Conservation (phyloP, 2,329 filamentous ascomycete genomes). For the Polychaeton citri region DNA sequence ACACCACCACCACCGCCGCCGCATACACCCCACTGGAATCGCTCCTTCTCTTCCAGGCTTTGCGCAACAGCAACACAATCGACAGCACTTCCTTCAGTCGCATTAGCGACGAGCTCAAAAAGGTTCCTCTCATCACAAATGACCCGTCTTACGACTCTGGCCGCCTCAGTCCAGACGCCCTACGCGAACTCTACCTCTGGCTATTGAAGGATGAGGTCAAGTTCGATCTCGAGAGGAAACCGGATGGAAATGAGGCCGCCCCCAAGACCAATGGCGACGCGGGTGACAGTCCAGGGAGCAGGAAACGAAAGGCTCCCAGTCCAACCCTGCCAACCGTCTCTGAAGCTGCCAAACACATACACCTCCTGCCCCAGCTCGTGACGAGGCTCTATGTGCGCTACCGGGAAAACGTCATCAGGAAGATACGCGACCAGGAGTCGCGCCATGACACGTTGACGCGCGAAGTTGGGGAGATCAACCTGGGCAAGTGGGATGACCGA, state of each 20-base stretch:
- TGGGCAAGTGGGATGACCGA: constrained; percentile 39
- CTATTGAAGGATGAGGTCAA: constrained; percentile 62
- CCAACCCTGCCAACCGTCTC: constrained; percentile 51
- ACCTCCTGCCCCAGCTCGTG: constrained; percentile 58
- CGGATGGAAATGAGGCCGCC: constrained; percentile 6
- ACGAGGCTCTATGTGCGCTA: constrained; percentile 65
- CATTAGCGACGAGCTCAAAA: constrained; percentile 62
- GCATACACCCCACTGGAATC: constrained; percentile 76
- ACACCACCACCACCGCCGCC: constrained; percentile 40
- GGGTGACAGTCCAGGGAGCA: constrained; percentile 37
- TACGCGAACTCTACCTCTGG: constrained; percentile 65
- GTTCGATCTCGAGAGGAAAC: constrained; percentile 19
- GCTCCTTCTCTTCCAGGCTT: constrained; percentile 69
- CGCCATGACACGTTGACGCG: constrained; percentile 45
- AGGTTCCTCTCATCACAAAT: constrained; percentile 58
- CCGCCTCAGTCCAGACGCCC: constrained; percentile 62
- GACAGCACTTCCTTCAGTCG: constrained; percentile 52
- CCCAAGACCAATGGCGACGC: constrained; percentile 30
- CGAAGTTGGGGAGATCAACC: constrained; percentile 57
- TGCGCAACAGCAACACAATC: constrained; percentile 50
- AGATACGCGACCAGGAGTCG: constrained; percentile 63
- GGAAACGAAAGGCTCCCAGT: constrained; percentile 62
- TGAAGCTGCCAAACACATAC: constrained; percentile 52
- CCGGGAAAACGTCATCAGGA: constrained; percentile 51
- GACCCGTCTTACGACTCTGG: constrained; percentile 58